Conservation (phyloP, 164 flowering plant genomes). For the Liriodendron chinense region DNA sequence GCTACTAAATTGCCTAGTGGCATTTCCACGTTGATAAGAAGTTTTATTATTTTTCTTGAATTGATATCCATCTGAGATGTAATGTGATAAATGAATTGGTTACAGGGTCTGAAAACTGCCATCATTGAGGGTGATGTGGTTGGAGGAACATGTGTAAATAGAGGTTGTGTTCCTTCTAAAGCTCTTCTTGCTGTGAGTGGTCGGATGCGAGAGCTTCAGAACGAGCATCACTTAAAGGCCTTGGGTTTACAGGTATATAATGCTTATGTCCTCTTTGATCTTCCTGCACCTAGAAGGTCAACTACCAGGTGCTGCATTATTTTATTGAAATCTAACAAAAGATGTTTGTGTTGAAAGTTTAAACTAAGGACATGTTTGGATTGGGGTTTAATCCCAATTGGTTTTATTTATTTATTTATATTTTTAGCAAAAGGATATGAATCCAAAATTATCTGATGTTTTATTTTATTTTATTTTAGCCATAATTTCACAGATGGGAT, state of each 20-base stretch:
- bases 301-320: background rate
- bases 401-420: too few species aligned
- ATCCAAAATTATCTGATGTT: too few species aligned
- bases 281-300: background rate
- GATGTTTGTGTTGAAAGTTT: too few species aligned
- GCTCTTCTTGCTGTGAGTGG: conserved; percentile 98
- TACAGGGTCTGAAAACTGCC: conserved; percentile 95
- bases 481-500: too few species aligned
- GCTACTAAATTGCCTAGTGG: too few species aligned
- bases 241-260: conserved; percentile 83
- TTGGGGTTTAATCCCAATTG: too few species aligned
- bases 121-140: conserved; percentile 97
- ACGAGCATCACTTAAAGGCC: conserved; percentile 88
- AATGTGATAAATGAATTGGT: background rate
- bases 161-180: conserved; percentile 99
- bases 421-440: too few species aligned
- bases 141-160: conserved; percentile 98
- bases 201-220: conserved; percentile 93
- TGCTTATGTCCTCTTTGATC: background rate
- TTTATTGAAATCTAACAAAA: background rate
- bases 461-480: too few species aligned
- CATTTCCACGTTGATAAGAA: too few species aligned
- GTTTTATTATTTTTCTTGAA: too few species aligned
- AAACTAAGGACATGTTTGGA: too few species aligned
- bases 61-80: too few species aligned